phyloP scores from a whole-genome alignment of 495 filamentous ascomycete species.

The Podospora conica region DNA sequence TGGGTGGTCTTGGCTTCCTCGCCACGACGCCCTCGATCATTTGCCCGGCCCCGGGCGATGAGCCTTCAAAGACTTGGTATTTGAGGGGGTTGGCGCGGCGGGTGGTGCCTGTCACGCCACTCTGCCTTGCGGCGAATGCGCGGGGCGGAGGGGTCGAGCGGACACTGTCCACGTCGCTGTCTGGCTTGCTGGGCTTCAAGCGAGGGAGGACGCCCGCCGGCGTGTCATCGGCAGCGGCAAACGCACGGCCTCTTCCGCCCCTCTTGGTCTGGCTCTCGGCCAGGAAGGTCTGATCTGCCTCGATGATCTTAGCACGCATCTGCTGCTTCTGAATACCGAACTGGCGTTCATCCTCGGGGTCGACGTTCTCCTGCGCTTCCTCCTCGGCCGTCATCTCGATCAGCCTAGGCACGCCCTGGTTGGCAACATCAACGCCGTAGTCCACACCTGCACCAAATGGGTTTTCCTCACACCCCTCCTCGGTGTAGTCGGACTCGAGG shows the following conservation, averaged over 20 bases:
- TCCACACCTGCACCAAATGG: slow-evolving; percentile 78
- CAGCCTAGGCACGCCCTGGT: slow-evolving; percentile 76
- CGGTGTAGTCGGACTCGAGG: slow-evolving; percentile 88
- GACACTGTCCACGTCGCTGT: slow-evolving; percentile 53
- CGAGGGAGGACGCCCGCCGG: slow-evolving; percentile 50
- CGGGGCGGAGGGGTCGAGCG: slow-evolving; percentile 53
- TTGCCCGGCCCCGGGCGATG: slow-evolving; percentile 42
- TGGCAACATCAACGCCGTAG: slow-evolving; percentile 54
- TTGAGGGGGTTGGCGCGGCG: slow-evolving; percentile 44
- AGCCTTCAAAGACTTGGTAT: slow-evolving; percentile 45
- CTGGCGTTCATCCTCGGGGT: slow-evolving; percentile 74
- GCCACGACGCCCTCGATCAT: slow-evolving; percentile 38
- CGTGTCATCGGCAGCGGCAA: slow-evolving; percentile 48
- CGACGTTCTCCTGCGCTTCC: slow-evolving; percentile 80
- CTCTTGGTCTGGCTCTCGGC: slow-evolving; percentile 45
- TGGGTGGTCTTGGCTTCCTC: slow-evolving; percentile 66
- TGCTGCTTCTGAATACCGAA: slow-evolving; percentile 81
- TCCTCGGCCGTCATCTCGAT: slow-evolving; percentile 70
- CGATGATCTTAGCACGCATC: slow-evolving; percentile 70
- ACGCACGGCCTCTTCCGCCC: slow-evolving; percentile 22
- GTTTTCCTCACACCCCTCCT: slow-evolving; percentile 75
- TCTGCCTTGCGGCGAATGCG: slow-evolving; percentile 36
- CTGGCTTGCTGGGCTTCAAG: slow-evolving; percentile 49
- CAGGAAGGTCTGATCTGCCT: slow-evolving; percentile 45
- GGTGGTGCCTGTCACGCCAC: slow-evolving; percentile 28